Evolutionary conservation across 2,329 filamentous ascomycete genomes (phyloP), one percentile per base, ranked within the genome.

Genomic region (Cordyceps militaris): DNA sequence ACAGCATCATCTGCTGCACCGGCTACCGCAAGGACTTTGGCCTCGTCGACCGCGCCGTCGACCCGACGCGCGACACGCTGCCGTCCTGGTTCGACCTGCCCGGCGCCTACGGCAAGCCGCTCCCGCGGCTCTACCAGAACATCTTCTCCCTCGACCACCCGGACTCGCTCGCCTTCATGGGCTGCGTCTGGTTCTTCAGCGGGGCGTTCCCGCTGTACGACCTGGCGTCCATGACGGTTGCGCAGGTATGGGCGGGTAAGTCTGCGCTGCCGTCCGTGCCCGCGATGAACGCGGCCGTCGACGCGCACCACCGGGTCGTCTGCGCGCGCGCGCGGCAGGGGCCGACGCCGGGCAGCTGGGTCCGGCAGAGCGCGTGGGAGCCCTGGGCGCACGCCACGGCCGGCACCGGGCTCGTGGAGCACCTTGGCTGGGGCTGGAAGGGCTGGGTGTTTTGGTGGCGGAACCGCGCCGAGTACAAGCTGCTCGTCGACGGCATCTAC

Each of bases 131-230:
- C 1, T 79, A 74, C 53, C 70, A 72, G 43, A 76, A 77, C 61
- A 62, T 78, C 3, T 76, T 80, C 59, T 75, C 76, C 1, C 67
- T 74, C 0, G 64, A 70, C 26, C 64, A 73, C 30, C 73, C 76
- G 2, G 67, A 76, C 9, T 76, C 73, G 7, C 67, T 79, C 6
- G 78, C 74, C 0, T 72, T 78, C 46, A 64, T 76, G 58, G 72
- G 73, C 59, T 70, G 70, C 51, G 64, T 69, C 4, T 67, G 69
- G 8, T 69, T 72, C 36, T 64, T 69, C 57, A 65, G 72, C 40
- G 66, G 69, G 52, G 70, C 67, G 56, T 73, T 61, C 19, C 67
- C 69, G 13, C 64, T 75, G 9, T 69, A 72, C 48, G 77, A 79
- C 58, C 65, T 80, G 38, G 70, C 69, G 4, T 66, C 71, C 40